Evolutionary conservation across 1,284 basidiomycete species (phyloP).

Genomic region (Nidula niveotomentosa): DNA sequence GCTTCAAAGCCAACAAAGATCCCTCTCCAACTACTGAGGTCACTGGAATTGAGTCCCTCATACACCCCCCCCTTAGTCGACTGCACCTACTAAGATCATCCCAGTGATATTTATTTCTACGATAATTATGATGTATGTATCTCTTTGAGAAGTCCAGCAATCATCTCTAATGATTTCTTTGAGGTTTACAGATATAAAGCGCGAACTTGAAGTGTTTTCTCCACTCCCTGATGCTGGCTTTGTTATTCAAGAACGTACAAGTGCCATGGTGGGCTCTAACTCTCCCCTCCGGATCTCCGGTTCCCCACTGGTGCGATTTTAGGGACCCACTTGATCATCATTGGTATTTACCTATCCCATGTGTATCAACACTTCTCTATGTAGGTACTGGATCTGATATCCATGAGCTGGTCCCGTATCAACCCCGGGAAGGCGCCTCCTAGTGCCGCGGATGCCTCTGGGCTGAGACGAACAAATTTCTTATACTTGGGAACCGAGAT

Average conservation of each 20-base stretch:
- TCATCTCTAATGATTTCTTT: constrained; percentile 8
- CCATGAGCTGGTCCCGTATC: constrained; percentile 83
- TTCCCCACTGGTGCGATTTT: constrained; percentile 92
- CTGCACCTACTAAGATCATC: constrained; percentile 68
- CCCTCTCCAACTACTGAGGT: constrained; percentile 34
- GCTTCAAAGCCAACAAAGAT: constrained; percentile 50
- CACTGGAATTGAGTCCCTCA: constrained; percentile 57
- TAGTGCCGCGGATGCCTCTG: constrained; percentile 90
- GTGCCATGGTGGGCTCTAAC: constrained; percentile 70
- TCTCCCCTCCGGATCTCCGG: constrained; percentile 87
- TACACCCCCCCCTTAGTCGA: constrained; percentile 77
- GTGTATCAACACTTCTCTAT: constrained; percentile 89
- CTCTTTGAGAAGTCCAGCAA: too few species aligned
- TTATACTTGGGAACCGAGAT: constrained; percentile 87
- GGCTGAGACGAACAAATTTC: constrained; percentile 76
- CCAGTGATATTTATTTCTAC: constrained; percentile 79
- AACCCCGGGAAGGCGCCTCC: constrained; percentile 80
- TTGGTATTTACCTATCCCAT: constrained; percentile 88
- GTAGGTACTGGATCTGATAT: constrained; percentile 82
- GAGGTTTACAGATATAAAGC: constrained; percentile 91
- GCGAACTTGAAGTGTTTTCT: constrained; percentile 86
- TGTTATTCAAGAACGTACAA: constrained; percentile 75
- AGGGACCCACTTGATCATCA: constrained; percentile 85
- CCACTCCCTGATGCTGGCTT: constrained; percentile 74
- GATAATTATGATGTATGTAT: constrained; percentile 84